Evolutionary conservation across 768 basidiomycete species (phyloP).

Genomic region (Steccherinum ochraceum): DNA sequence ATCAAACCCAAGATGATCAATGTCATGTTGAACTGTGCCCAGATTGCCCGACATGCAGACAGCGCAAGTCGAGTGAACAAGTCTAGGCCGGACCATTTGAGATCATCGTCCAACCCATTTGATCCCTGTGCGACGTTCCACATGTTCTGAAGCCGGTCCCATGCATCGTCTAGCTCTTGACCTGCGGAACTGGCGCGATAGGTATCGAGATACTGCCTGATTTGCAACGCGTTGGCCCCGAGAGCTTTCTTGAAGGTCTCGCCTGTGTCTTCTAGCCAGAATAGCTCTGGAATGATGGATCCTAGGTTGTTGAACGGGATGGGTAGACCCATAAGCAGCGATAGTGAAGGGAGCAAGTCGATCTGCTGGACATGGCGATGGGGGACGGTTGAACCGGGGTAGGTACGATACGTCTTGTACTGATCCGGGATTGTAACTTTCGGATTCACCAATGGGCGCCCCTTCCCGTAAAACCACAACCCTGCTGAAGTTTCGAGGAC

Average conservation of each 20-base stretch:
- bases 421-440: constrained; percentile 35
- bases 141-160: constrained; percentile 41
- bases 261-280: constrained; percentile 46
- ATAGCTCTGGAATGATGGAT: constrained; percentile 84
- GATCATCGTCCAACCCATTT: background rate
- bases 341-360: constrained; percentile 83
- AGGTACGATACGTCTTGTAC: constrained; percentile 48
- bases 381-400: constrained; percentile 48
- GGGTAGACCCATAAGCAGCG: constrained; percentile 85
- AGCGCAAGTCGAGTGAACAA: constrained; percentile 60
- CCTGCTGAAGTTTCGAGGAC: constrained; percentile 78
- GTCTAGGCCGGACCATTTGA: constrained; percentile 21
- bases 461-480: constrained; percentile 91
- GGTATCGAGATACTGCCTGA: constrained; percentile 66
- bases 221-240: constrained; percentile 65
- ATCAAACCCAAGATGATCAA: constrained; percentile 71
- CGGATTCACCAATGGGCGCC: constrained; percentile 35
- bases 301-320: constrained; percentile 97
- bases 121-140: constrained; percentile 31
- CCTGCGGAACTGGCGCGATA: constrained; percentile 72
- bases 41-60: constrained; percentile 71
- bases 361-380: constrained; percentile 84
- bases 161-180: constrained; percentile 64
- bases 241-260: constrained; percentile 52
- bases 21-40: constrained; percentile 89